Evolutionary conservation across 805 yeast genomes (phyloP).

Genomic region (Torulaspora indica): DNA sequence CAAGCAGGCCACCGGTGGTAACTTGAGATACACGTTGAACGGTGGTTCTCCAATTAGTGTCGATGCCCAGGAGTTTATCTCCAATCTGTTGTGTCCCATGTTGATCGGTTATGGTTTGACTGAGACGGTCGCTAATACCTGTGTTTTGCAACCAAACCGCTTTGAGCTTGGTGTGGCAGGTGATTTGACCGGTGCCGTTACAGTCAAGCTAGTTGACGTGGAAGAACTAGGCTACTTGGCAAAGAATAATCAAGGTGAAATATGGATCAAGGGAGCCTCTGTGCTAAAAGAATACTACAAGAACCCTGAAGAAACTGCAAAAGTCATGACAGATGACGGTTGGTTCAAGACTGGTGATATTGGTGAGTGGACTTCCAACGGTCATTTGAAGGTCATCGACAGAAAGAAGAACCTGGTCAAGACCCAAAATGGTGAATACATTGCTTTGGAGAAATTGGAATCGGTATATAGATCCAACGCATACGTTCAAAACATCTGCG

Average conservation of each 20-base stretch:
- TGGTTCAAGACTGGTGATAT: conserved; percentile 98
- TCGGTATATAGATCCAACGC: conserved; percentile 81
- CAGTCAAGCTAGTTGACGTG: conserved; percentile 86
- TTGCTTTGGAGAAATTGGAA: conserved; percentile 93
- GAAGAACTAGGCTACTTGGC: conserved; percentile 89
- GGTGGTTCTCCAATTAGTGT: conserved; percentile 90
- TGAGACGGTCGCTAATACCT: conserved; percentile 88
- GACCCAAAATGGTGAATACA: conserved; percentile 94
- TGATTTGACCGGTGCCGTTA: conserved; percentile 72
- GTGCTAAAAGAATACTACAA: conserved; percentile 75
- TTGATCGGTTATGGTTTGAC: conserved; percentile 94
- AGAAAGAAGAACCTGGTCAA: conserved; percentile 94
- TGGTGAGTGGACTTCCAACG: conserved; percentile 83
- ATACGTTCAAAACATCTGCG: conserved; percentile 76
- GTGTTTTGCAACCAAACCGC: conserved; percentile 58
- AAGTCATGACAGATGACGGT: conserved; percentile 72
- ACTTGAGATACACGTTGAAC: conserved; percentile 63
- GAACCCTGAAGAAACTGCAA: conserved; percentile 75
- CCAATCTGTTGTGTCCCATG: conserved; percentile 76
- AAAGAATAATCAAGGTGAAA: conserved; percentile 88
- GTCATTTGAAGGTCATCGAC: conserved; percentile 80
- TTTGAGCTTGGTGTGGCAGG: conserved; percentile 79
- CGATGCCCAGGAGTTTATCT: conserved; percentile 77
- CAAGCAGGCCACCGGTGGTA: conserved; percentile 93
- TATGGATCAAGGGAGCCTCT: conserved; percentile 69